A percentile compares a stretch with the other conserved stretches of the same genome.
phyloP scores from a whole-genome alignment of 805 yeast genomes.

The Lipomyces orientalis region DNA sequence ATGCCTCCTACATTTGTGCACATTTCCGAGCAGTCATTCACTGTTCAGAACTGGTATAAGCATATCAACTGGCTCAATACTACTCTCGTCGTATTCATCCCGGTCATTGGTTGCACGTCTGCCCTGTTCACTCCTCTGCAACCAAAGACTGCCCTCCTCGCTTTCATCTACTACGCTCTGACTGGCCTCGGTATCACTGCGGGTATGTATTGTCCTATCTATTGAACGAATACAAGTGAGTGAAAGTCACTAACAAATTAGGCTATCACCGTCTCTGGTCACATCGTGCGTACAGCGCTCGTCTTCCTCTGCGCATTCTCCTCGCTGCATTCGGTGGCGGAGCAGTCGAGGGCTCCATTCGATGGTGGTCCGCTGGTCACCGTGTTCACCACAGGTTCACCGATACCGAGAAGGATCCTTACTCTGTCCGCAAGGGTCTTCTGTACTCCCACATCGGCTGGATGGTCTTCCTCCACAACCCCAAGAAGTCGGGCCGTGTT shows the following conservation, averaged over 20 bases:
- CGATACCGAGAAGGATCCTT: constrained; percentile 89
- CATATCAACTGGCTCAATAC: constrained; percentile 80
- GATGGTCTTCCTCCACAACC: constrained; percentile 72
- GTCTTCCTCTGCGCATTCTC: constrained; percentile 52
- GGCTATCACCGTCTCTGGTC: constrained; percentile 77
- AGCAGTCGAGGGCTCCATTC: constrained; percentile 75
- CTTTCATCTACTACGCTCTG: constrained; percentile 59
- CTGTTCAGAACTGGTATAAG: constrained; percentile 70
- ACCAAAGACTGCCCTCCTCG: constrained; percentile 58
- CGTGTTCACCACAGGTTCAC: constrained; percentile 89
- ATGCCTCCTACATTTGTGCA: constrained; percentile 47
- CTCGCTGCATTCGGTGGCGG: constrained; percentile 71
- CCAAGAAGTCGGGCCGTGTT: constrained; percentile 66
- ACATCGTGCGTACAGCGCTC: constrained; percentile 61
- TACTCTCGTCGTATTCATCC: constrained; percentile 60
- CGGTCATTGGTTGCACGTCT: constrained; percentile 54
- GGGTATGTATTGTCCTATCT: constrained; percentile 47
- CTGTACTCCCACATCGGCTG: constrained; percentile 88
- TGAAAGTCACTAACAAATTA: not conserved
- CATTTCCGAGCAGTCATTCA: constrained; percentile 76
- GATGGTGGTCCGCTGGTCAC: constrained; percentile 83
- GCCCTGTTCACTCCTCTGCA: constrained; percentile 55
- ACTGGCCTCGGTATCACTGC: constrained; percentile 79
- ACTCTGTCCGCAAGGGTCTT: constrained; percentile 79
- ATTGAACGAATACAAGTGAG: not conserved